phyloP scores from a whole-genome alignment of 2,329 filamentous ascomycete species.

The Fusarium protoensiforme region DNA sequence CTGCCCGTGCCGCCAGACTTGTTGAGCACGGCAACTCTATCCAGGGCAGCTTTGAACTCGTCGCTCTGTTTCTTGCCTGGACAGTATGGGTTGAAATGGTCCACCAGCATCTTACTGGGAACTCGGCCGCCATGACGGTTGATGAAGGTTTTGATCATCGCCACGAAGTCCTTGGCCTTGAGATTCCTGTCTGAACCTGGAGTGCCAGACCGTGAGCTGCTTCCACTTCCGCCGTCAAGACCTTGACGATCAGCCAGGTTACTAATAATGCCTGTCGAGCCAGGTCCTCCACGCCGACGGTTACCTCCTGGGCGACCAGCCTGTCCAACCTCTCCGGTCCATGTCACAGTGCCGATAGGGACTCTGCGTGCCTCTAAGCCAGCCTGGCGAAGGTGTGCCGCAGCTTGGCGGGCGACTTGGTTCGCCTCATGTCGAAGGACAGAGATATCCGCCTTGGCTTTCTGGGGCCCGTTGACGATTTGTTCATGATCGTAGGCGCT shows the following conservation, averaged over 20 bases:
- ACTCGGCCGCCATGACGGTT: conserved; percentile 80
- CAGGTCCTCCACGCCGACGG: conserved; percentile 63
- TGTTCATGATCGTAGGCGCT: conserved; percentile 94
- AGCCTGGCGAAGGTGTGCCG: conserved; percentile 78
- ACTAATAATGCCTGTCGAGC: conserved; percentile 65
- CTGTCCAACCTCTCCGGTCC: conserved; percentile 88
- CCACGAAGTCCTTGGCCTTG: conserved; percentile 71
- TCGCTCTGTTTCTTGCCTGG: conserved; percentile 71
- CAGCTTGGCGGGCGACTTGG: conserved; percentile 81
- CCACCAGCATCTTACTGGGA: conserved; percentile 85
- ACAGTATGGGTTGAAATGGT: conserved; percentile 89
- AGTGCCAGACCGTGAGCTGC: conserved; percentile 60
- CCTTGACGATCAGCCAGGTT: conserved; percentile 69
- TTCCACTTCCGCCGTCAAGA: conserved; percentile 54
- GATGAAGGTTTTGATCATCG: conserved; percentile 83
- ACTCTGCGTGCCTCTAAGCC: conserved; percentile 77
- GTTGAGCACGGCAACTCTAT: conserved; percentile 79
- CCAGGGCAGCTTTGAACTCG: conserved; percentile 85
- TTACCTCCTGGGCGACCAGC: conserved; percentile 75
- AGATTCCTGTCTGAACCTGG: conserved; percentile 54
- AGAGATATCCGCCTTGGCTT: conserved; percentile 77
- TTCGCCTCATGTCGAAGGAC: conserved; percentile 87
- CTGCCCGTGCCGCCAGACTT: conserved; percentile 64
- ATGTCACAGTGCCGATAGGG: conserved; percentile 88
- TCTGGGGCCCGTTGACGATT: conserved; percentile 82